These are phyloP conservation scores for Zygosaccharomyces sapae DNA, from an alignment of 1,139 yeast species.

Conservation along the genomic window DNA sequence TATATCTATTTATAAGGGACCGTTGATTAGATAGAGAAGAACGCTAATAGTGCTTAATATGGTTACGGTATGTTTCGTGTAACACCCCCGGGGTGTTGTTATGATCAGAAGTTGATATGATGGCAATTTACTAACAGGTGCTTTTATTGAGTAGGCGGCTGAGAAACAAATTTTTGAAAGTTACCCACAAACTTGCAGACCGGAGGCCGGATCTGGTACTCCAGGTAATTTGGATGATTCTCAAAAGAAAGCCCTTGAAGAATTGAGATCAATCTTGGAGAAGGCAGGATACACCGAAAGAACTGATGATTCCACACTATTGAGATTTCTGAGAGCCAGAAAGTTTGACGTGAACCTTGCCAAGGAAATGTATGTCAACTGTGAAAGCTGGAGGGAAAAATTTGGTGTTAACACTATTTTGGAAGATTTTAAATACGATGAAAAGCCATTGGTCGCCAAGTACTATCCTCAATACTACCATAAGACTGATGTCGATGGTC, in stretches of 20 bases:
- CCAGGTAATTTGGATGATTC: constrained; percentile 74
- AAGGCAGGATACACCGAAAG: constrained; percentile 68
- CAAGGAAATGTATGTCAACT: constrained; percentile 72
- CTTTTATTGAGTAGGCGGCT: constrained; percentile 9
- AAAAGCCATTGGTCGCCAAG: constrained; percentile 83
- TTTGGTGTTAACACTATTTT: constrained; percentile 84
- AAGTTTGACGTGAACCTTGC: constrained; percentile 83
- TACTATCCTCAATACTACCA: constrained; percentile 96
- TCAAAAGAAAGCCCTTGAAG: constrained; percentile 57
- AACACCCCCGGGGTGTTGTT: not conserved
- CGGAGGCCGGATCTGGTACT: constrained; percentile 66
- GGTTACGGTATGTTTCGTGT: not conserved
- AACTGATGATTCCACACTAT: constrained; percentile 81
- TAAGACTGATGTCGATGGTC: constrained; percentile 93
- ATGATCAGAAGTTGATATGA: not conserved
- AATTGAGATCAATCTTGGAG: constrained; percentile 54
- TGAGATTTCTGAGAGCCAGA: constrained; percentile 91
- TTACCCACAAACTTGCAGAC: constrained; percentile 67
- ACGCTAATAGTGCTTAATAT: not conserved
- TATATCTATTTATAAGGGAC: not conserved
- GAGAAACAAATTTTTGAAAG: constrained; percentile 40
- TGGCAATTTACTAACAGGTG: constrained; percentile 2
- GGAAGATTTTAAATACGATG: constrained; percentile 81
- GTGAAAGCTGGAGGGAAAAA: constrained; percentile 89
- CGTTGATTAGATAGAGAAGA: constrained; percentile 1